A percentile compares a stretch with the other conserved stretches of the same genome.
Evolutionary conservation across 2,329 filamentous ascomycete genomes (phyloP).

Genomic region (Venturia pyrina): DNA sequence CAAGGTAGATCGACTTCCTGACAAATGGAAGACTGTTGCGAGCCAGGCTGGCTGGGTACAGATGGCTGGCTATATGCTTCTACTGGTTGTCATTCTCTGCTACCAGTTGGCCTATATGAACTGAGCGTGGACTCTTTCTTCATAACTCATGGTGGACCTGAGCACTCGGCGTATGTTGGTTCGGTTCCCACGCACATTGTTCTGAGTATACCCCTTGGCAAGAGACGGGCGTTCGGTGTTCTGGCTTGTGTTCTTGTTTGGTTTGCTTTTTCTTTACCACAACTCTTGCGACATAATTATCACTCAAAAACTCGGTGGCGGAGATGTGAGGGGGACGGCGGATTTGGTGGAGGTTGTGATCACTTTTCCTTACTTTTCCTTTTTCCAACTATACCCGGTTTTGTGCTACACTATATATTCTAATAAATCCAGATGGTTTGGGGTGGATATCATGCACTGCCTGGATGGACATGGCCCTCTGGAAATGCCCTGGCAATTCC

Average conservation of each 20-base stretch:
- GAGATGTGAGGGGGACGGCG: neutral
- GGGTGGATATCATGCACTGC: neutral
- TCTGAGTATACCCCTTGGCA: neutral
- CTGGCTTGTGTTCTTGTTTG: neutral
- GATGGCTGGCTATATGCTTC: neutral
- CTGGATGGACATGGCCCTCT: neutral
- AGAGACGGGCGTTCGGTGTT: slow-evolving; percentile 1
- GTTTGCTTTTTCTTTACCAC: neutral
- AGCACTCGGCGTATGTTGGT: neutral
- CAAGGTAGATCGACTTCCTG: neutral
- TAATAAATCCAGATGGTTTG: neutral
- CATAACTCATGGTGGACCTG: neutral
- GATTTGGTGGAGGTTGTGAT: neutral
- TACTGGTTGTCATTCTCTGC: neutral
- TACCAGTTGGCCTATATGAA: neutral
- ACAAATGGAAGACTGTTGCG: neutral
- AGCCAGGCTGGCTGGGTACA: neutral
- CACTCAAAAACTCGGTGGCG: neutral
- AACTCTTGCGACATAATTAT: neutral
- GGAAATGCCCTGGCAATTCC: neutral
- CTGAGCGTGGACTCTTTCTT: neutral
- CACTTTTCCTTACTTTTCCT: neutral
- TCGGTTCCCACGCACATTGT: neutral
- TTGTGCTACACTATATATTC: neutral
- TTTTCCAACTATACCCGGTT: neutral